Conservation (phyloP, 192 early-diverging fungal species). For the Spinellus fusiger region DNA sequence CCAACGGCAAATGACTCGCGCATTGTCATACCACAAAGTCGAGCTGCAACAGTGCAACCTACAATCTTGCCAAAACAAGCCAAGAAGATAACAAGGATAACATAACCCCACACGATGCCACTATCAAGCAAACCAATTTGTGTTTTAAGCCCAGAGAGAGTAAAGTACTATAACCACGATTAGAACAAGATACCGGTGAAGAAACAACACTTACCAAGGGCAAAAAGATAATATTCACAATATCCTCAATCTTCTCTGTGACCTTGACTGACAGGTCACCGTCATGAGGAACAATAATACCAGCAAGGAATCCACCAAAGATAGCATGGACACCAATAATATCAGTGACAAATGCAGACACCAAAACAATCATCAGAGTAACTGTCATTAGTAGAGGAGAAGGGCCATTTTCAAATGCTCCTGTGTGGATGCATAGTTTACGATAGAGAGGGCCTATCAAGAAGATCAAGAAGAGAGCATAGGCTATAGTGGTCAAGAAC, state of each 20-base stretch:
- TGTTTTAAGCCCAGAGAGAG: conserved; percentile 88
- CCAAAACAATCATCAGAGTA: conserved; percentile 64
- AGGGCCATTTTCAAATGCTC: conserved; percentile 48
- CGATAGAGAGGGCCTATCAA: conserved; percentile 58
- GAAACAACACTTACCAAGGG: conserved; percentile 55
- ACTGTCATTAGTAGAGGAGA: conserved; percentile 60
- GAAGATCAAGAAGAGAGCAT: conserved; percentile 63
- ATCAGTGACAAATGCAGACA: conserved; percentile 77
- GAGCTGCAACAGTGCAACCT: conserved; percentile 70
- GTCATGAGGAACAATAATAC: conserved; percentile 85
- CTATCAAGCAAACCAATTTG: conserved; percentile 70
- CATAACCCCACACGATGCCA: conserved; percentile 67
- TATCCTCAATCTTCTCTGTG: conserved; percentile 90
- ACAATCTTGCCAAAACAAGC: conserved; percentile 84
- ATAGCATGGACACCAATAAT: conserved; percentile 88
- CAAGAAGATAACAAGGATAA: conserved; percentile 68
- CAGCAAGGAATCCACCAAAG: conserved; percentile 89
- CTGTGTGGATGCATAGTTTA: conserved; percentile 42
- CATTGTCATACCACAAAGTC: conserved; percentile 63
- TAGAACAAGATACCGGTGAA: background rate
- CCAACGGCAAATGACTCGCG: conserved; percentile 84
- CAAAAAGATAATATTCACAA: conserved; percentile 79
- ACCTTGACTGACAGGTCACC: conserved; percentile 80
- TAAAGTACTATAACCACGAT: conserved; percentile 63
- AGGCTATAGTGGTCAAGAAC: conserved; percentile 68